Evolutionary conservation across 1,139 yeast genomes (phyloP), one percentile per base, ranked within the genome.

Genomic region (Saccharomycopsis crataegensis): DNA sequence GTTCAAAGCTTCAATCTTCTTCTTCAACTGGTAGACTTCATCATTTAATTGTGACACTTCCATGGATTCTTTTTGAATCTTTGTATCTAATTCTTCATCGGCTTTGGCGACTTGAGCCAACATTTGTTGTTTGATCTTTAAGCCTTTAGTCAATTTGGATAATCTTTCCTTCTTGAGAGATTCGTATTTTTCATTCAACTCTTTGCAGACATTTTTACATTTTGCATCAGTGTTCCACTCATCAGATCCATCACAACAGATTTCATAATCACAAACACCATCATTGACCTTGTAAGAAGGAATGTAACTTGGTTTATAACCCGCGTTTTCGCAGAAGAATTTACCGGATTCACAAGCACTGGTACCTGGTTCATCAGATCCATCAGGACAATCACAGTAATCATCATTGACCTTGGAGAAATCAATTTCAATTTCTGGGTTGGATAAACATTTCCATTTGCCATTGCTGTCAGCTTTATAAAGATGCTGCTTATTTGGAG

Each of bases 291-390:
- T 76, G 62, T 73, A 80, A 8, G 82, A 74, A 12, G 83, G 82
- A 42, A 86, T 74, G 58, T 72, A 80, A 46, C 71, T 70, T 1
- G 85, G 78, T 14, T 72, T 64, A 62, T 82, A 87, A 1, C 96
- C 96, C 50, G 75, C 72, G 63, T 94, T 94, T 31, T 70, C 78
- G 69, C 99, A 93, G 67, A 81, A 90, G 63, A 90, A 93, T 50
- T 60, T 59, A 12, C 76, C 75, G 12, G 74, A 72, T 0, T 70
- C 71, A 66, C 98, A 93, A 0, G 97, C 97, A 52, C 86, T 75
- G 0, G 98, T 93, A 0, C 97, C 97, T 0, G 98, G 97, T 66
- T 93, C 99, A 67, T 93, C 99, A 2, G 94, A 83, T 0, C 99
- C 99, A 68, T 93, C 99, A 0, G 98, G 97, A 70, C 99, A 93